Base-by-base conservation (phyloP, 129 eudicot species). In the Arctium minus region DNA sequence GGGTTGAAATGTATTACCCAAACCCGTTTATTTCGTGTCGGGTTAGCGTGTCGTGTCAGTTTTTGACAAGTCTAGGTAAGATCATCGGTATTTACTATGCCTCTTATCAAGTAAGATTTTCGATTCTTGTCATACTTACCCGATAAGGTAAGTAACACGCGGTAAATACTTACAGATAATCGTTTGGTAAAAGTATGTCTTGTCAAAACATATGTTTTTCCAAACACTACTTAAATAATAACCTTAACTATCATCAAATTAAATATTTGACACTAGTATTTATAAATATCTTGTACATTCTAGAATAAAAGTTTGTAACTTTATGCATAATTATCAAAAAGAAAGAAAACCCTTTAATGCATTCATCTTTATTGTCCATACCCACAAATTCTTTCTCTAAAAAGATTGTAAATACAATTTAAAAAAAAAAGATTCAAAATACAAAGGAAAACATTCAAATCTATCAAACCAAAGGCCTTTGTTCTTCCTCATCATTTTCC, bases 391-490 rank as follows among this genome's bases (percentile, higher is more conserved):
- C 6, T 31, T 15, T 17, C 27, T 60, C 29, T 15, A 6, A 27
- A 31, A 53, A 53, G 18, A 42, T 11, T 18, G 12, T 13, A 42
- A 17, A 31, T 50, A 77, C 70, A 60, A 76, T 1, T 1, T 22
- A 22, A 22, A 22, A 76, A 76, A n/a, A 3, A 27, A 53, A 27
- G 27, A 22, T 18, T 8, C 67, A 56, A 56, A 56, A 39, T 12
- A 65, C 53, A 64, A 36, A 36, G 33, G 73, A 56, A 79, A 67
- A 27, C 64, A 39, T 42, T 40, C 17, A 40, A 29, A 40, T 69
- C 75, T 17, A 67, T 86, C 83, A 90, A 40, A 90, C 90, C 79
- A 90, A 85, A 33, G 85, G 89, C 64, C 86, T 89, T 36, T 78
- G 83, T 42, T 87, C 86, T 68, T 89, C 95, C 31, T 80, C 87